Evolutionary conservation across 2,329 filamentous ascomycete genomes (phyloP).

Genomic region (Aspergillus brunneoviolaceus): DNA sequence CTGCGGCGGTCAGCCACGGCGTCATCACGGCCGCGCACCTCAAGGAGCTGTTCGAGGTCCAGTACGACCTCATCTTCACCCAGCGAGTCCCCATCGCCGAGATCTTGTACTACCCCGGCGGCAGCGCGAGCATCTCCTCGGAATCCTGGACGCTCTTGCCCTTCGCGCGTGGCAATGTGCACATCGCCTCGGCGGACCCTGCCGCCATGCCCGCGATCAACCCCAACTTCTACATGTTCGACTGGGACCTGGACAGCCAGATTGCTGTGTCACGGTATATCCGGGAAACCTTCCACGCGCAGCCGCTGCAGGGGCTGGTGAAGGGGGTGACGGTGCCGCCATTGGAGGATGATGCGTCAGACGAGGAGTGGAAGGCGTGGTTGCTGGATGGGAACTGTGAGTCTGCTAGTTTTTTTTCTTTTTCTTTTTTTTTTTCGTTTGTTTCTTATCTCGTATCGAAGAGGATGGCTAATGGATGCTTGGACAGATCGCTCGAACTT

Average conservation of each 20-base stretch:
- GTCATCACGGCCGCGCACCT: slow-evolving; percentile 25
- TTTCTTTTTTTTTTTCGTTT: no score
- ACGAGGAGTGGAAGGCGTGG: slow-evolving; percentile 25
- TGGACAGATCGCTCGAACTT: slow-evolving; percentile 3
- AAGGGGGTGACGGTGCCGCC: slow-evolving; percentile 13
- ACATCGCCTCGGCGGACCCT: slow-evolving; percentile 28
- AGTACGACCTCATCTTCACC: slow-evolving; percentile 31
- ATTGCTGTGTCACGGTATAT: slow-evolving; percentile 15
- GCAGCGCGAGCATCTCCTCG: slow-evolving; percentile 10
- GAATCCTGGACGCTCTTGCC: slow-evolving; percentile 31
- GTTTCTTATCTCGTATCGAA: no score
- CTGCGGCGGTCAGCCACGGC: slow-evolving; percentile 24
- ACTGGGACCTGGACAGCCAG: slow-evolving; percentile 20
- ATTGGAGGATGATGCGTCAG: slow-evolving; percentile 14
- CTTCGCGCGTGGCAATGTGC: slow-evolving; percentile 32
- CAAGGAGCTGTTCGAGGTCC: slow-evolving; percentile 26
- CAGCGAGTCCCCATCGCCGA: slow-evolving; percentile 28
- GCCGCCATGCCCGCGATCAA: slow-evolving; percentile 24
- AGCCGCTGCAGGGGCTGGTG: slow-evolving; percentile 22
- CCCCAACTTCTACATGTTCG: slow-evolving; percentile 33
- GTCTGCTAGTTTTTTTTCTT: slow-evolving; percentile 27
- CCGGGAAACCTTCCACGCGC: slow-evolving; percentile 16
- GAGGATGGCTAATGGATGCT: no score
- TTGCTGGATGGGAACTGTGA: slow-evolving; percentile 7
- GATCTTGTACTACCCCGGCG: slow-evolving; percentile 23